Evolutionary conservation across 495 filamentous ascomycete genomes (phyloP).

Genomic region (Penicillium nucicola): DNA sequence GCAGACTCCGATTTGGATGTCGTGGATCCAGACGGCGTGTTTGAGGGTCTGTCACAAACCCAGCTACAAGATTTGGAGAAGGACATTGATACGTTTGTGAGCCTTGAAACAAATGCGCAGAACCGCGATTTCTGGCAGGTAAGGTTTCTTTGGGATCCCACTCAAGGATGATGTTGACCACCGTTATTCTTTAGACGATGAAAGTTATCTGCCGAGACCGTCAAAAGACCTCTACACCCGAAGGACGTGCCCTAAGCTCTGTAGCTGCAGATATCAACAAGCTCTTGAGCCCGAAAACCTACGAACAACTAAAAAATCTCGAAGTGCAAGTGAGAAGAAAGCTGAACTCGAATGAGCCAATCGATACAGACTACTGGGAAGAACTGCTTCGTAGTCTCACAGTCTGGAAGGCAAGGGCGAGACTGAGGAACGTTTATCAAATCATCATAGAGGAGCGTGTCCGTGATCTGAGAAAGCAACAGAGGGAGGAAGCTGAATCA

Average conservation of each 20-base stretch:
- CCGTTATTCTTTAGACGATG: slow-evolving; percentile 56
- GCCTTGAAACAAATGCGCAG: slow-evolving; percentile 69
- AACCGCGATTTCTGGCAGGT: slow-evolving; percentile 89
- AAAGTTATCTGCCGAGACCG: slow-evolving; percentile 80
- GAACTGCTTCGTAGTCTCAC: slow-evolving; percentile 79
- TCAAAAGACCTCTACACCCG: slow-evolving; percentile 60
- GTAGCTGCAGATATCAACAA: slow-evolving; percentile 87
- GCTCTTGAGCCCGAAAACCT: slow-evolving; percentile 80
- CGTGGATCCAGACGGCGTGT: slow-evolving; percentile 76
- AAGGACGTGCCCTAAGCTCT: slow-evolving; percentile 73
- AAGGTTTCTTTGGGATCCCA: slow-evolving; percentile 12
- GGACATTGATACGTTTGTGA: slow-evolving; percentile 82
- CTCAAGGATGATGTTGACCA: slow-evolving; percentile 17
- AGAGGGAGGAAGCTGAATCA: slow-evolving; percentile 65
- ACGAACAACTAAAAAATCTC: slow-evolving; percentile 76
- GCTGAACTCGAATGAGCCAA: slow-evolving; percentile 80
- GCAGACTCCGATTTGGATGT: slow-evolving; percentile 73
- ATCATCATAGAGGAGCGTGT: slow-evolving; percentile 73
- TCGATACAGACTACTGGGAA: slow-evolving; percentile 98
- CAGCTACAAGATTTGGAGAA: slow-evolving; percentile 76
- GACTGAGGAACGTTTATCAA: slow-evolving; percentile 75
- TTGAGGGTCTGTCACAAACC: slow-evolving; percentile 68
- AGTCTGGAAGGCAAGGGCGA: slow-evolving; percentile 89
- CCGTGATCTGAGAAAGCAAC: slow-evolving; percentile 61
- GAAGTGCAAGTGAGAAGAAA: slow-evolving; percentile 84